phyloP scores from a whole-genome alignment of 495 filamentous ascomycete species.

The Acidomyces sp. region DNA sequence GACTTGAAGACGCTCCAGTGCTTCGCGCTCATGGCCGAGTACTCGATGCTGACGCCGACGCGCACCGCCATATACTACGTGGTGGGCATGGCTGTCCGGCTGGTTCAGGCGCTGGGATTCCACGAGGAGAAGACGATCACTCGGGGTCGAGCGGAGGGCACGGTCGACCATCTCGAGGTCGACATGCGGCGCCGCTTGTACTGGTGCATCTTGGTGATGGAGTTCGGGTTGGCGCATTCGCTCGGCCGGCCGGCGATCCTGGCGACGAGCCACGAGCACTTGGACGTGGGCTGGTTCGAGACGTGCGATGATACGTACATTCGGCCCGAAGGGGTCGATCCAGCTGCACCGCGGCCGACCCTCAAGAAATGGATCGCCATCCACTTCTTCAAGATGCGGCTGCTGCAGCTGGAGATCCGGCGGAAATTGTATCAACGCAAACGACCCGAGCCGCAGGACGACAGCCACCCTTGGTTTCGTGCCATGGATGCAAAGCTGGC shows the following conservation, averaged over 20 bases:
- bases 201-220: slow-evolving; percentile 77
- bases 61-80: slow-evolving; percentile 84
- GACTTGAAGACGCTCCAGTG: slow-evolving; percentile 85
- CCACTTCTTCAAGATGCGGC: slow-evolving; percentile 84
- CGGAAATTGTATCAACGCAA: slow-evolving; percentile 72
- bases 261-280: slow-evolving; percentile 60
- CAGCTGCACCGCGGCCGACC: slow-evolving; percentile 44
- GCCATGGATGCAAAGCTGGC: slow-evolving; percentile 65
- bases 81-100: slow-evolving; percentile 67
- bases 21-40: slow-evolving; percentile 72
- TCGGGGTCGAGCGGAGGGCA: slow-evolving; percentile 18
- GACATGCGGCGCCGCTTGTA: slow-evolving; percentile 80
- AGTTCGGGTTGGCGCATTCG: slow-evolving; percentile 72
- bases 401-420: slow-evolving; percentile 76
- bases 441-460: slow-evolving; percentile 53
- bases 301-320: slow-evolving; percentile 68
- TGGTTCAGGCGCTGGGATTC: slow-evolving; percentile 75
- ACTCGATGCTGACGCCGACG: slow-evolving; percentile 82
- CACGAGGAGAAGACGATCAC: slow-evolving; percentile 73
- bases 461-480: slow-evolving; percentile 71
- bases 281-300: slow-evolving; percentile 72
- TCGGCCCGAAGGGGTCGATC: slow-evolving; percentile 57
- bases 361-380: slow-evolving; percentile 75
- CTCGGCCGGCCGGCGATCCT: slow-evolving; percentile 75
- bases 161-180: slow-evolving; percentile 51